Evolutionary conservation across 352 stramenopile genomes (phyloP), one percentile per base, ranked within the genome.

Genomic region (Phytophthora niederhauseri): DNA sequence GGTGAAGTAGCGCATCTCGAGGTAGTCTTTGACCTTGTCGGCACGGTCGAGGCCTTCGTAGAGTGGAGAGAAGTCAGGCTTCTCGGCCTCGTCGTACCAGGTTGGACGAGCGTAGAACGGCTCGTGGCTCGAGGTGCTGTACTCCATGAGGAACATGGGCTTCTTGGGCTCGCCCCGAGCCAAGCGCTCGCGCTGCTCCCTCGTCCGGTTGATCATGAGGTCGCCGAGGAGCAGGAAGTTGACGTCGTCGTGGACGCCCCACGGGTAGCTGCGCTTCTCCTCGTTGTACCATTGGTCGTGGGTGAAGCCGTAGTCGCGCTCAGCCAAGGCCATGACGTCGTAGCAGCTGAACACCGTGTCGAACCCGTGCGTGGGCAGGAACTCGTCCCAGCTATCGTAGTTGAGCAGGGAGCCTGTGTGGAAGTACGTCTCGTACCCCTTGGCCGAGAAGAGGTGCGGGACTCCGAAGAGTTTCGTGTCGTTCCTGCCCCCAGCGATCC

Each of bases 41-140:
- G 28, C 14, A 14, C 41, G 28, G 5, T 57, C 19, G 6, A 34
- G 6, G 3, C 48, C 54, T 38, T 68, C 59, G 20, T 71, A 75
- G 17, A 82, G 55, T 5, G 68, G 31, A 0, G 66, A 72, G 14
- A 83, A 78, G 43, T 85, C 77, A 14, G 76, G 74, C 11, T 78
- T 62, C 12, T 75, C 63, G 1, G n/a, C 4, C 0, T 68, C 28
- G 0, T 72, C 31, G 54, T 76, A 82, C 79, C 79, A 85, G 15
- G 62, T 60, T 1, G 77, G 75, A 14, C 63, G 62, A 1, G 70
- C 41, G 11, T 38, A n/a, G 57, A 75, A 87, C 20, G 68, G 67
- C 20, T 64, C 69, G 64, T 87, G 79, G 57, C 74, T 85, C 9
- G 74, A 83, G 65, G 85, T 85, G 26, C 76, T 83, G 66, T 85